phyloP scores from a whole-genome alignment of 164 flowering plant species.

The Platanus orientalis region DNA sequence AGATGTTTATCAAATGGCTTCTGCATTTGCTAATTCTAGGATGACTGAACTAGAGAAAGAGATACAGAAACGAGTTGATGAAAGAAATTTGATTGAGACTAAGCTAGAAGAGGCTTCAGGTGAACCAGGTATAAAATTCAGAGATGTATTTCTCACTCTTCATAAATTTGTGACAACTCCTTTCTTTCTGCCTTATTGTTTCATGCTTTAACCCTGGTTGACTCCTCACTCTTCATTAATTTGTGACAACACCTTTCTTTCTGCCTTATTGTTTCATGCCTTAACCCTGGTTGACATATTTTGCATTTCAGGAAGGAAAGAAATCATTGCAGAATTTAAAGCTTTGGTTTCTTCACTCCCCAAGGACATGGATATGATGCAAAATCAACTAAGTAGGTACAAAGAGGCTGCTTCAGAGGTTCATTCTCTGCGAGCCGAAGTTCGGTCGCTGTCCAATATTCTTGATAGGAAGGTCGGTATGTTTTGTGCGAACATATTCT shows the following conservation, averaged over 20 bases:
- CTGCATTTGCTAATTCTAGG: constrained; percentile 48
- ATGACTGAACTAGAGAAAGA: constrained; percentile 48
- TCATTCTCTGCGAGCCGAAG: constrained; percentile 76
- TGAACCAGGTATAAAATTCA: constrained; percentile 60
- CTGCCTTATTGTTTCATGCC: neutral
- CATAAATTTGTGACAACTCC: neutral
- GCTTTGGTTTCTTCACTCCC: constrained; percentile 81
- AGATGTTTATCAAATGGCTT: constrained; percentile 60
- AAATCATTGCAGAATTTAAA: constrained; percentile 74
- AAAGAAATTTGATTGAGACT: constrained; percentile 47
- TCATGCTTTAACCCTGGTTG: neutral
- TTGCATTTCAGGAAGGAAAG: constrained; percentile 72
- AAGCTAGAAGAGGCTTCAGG: constrained; percentile 65
- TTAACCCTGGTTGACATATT: constrained; percentile 8
- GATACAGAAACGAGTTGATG: constrained; percentile 50
- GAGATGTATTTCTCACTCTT: constrained; percentile 1
- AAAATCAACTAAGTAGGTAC: constrained; percentile 57
- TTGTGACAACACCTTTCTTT: too few relatives aligned
- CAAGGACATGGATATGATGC: constrained; percentile 71
- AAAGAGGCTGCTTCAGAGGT: constrained; percentile 80
- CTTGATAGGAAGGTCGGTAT: constrained; percentile 71
- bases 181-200: neutral
- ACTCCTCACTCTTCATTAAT: too few relatives aligned
- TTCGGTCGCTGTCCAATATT: constrained; percentile 59
- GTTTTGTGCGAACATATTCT: neutral